Evolutionary conservation across 2,329 filamentous ascomycete genomes (phyloP).

Genomic region (Phoma sp.): DNA sequence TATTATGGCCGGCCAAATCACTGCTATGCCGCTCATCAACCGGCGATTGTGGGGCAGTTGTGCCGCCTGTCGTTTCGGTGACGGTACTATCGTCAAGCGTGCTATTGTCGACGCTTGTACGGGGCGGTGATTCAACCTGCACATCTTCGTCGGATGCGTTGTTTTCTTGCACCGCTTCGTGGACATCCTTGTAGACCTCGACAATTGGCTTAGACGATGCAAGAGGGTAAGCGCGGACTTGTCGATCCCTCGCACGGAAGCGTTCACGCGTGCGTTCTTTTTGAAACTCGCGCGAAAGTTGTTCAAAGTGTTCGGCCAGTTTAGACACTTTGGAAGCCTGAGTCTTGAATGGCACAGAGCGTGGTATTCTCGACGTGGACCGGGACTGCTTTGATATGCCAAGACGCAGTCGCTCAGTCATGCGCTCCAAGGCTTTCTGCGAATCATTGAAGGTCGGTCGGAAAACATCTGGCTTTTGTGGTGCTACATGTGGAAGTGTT

Average conservation of each 20-base stretch:
- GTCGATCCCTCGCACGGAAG: constrained; percentile 76
- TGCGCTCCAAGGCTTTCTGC: constrained; percentile 65
- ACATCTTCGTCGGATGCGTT: constrained; percentile 70
- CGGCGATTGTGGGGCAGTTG: constrained; percentile 44
- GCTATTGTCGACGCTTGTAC: constrained; percentile 46
- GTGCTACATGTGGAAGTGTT: constrained; percentile 20
- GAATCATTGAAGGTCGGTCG: constrained; percentile 44
- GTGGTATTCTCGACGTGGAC: constrained; percentile 74
- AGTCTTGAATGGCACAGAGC: constrained; percentile 75
- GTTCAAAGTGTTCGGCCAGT: constrained; percentile 95
- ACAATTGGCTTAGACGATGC: constrained; percentile 95
- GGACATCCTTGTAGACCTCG: constrained; percentile 92
- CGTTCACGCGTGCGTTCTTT: constrained; percentile 89
- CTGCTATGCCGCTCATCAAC: constrained; percentile 38
- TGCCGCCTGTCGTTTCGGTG: constrained; percentile 42
- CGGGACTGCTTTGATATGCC: constrained; percentile 67
- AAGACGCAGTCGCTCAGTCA: constrained; percentile 75
- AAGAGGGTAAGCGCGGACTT: constrained; percentile 83
- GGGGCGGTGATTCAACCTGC: constrained; percentile 39
- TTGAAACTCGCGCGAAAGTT: constrained; percentile 94
- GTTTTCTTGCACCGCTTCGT: constrained; percentile 87
- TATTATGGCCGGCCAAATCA: constrained; percentile 19
- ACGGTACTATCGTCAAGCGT: constrained; percentile 45
- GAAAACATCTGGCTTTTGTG: constrained; percentile 26
- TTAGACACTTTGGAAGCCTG: constrained; percentile 83